Conservation (phyloP, 1,139 yeast genomes). For the Sugiyamaella sp. region DNA sequence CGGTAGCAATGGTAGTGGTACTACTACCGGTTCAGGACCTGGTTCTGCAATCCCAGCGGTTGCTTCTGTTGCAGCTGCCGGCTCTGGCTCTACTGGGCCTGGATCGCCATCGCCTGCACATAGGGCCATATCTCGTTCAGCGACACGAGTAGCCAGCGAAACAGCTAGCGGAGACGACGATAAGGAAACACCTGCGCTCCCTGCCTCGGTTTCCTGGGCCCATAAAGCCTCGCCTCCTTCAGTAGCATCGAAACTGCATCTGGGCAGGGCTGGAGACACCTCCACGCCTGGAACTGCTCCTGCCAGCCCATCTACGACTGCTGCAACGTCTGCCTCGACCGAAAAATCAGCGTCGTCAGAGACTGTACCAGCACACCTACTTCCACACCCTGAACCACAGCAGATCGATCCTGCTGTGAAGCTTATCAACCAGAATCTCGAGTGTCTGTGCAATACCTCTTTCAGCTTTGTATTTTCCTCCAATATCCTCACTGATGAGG, state of each 20-base stretch:
- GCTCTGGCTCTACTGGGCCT: slow-evolving; percentile 30
- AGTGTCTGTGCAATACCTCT: slow-evolving; percentile 39
- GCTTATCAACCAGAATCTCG: slow-evolving; percentile 40
- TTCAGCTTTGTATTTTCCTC: slow-evolving; percentile 44
- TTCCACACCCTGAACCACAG: slow-evolving; percentile 36
- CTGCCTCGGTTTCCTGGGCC: slow-evolving; percentile 48
- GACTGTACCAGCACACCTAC: slow-evolving; percentile 25
- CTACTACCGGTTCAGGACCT: slow-evolving; percentile 23
- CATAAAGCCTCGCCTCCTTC: slow-evolving; percentile 38
- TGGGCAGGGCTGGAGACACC: slow-evolving; percentile 7
- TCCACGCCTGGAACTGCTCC: slow-evolving; percentile 22
- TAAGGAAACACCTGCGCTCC: slow-evolving; percentile 37
- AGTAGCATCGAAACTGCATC: slow-evolving; percentile 34
- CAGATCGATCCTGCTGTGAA: slow-evolving; percentile 38
- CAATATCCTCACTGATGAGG: slow-evolving; percentile 42
- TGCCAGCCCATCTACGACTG: slow-evolving; percentile 11
- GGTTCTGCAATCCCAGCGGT: too few species aligned
- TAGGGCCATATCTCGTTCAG: slow-evolving; percentile 38
- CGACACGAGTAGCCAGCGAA: slow-evolving; percentile 34
- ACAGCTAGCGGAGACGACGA: slow-evolving; percentile 26
- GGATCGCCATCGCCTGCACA: slow-evolving; percentile 35
- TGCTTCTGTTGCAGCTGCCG: slow-evolving; percentile 18
- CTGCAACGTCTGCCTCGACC: slow-evolving; percentile 16
- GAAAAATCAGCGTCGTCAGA: slow-evolving; percentile 19
- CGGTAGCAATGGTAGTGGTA: slow-evolving; percentile 21